Conservation (phyloP, 305 asterid genomes). For the Lippia alba region DNA sequence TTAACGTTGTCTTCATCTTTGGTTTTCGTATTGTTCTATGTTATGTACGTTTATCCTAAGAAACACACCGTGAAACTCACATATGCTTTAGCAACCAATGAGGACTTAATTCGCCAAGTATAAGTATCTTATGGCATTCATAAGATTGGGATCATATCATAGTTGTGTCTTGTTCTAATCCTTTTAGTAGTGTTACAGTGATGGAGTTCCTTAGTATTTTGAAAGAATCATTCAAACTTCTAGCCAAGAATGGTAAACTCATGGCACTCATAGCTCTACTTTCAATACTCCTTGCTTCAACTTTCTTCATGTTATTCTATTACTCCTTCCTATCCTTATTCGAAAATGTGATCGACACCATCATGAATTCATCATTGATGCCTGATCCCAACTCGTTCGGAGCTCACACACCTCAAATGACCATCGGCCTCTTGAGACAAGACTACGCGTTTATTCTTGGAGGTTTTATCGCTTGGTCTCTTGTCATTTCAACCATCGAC, state of each 20-base stretch:
- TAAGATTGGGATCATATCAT: neutral
- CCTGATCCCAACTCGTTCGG: slow-evolving; percentile 24
- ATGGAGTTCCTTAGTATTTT: slow-evolving; percentile 33
- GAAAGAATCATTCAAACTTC: slow-evolving; percentile 41
- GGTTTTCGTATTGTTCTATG: too few relatives aligned
- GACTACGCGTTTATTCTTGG: slow-evolving; percentile 30
- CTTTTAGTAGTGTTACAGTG: slow-evolving; percentile 4
- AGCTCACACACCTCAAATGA: slow-evolving; percentile 1
- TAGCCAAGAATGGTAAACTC: slow-evolving; percentile 48
- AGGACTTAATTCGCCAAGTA: neutral
- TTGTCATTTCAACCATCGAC: slow-evolving; percentile 25
- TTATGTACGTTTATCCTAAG: too few relatives aligned
- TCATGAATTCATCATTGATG: slow-evolving; percentile 3
- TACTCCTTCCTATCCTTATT: slow-evolving; percentile 28
- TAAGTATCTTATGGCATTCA: neutral
- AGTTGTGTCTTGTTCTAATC: neutral
- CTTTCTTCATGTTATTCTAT: slow-evolving; percentile 12
- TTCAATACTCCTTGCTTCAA: slow-evolving; percentile 22
- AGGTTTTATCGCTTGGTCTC: slow-evolving; percentile 24
- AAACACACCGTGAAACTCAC: too few relatives aligned
- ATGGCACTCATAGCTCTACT: slow-evolving; percentile 22
- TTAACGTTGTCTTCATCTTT: too few relatives aligned
- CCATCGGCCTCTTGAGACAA: slow-evolving; percentile 17
- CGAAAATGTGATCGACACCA: neutral
- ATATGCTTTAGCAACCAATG: too few relatives aligned